A percentile compares a stretch with the other conserved stretches of the same genome.
These are phyloP conservation scores for Aspergillus amoenus DNA, from an alignment of 2,329 filamentous ascomycete species.

Conservation along the genomic window DNA sequence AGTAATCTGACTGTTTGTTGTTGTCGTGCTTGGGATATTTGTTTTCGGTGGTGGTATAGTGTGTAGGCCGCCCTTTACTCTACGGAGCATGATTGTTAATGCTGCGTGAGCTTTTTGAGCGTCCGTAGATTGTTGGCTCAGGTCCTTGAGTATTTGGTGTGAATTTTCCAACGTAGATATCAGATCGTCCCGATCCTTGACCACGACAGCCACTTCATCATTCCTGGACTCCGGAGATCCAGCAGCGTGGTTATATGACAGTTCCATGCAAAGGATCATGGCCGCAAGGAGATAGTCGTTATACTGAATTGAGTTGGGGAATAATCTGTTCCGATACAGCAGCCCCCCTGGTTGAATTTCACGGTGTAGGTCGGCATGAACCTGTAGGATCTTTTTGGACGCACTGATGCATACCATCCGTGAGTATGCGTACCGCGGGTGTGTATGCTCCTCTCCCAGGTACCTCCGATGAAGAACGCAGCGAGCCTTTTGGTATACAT, in stretches of 20 bases:
- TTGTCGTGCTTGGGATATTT: neutral
- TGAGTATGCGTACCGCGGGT: slow-evolving; percentile 42
- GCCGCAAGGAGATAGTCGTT: slow-evolving; percentile 64
- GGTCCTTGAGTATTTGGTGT: slow-evolving; percentile 27
- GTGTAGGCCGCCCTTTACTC: slow-evolving; percentile 16
- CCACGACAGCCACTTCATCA: slow-evolving; percentile 15
- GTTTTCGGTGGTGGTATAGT: slow-evolving; percentile 5
- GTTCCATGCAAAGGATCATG: slow-evolving; percentile 58
- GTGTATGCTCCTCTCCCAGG: slow-evolving; percentile 41
- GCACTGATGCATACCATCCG: slow-evolving; percentile 48
- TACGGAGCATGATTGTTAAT: slow-evolving; percentile 29
- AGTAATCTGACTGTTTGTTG: neutral
- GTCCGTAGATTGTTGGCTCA: slow-evolving; percentile 25
- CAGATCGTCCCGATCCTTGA: slow-evolving; percentile 23
- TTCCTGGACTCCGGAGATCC: slow-evolving; percentile 3
- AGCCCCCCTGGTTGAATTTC: slow-evolving; percentile 56
- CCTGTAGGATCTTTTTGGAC: slow-evolving; percentile 49
- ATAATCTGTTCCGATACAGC: slow-evolving; percentile 56
- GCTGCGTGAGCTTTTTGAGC: slow-evolving; percentile 28
- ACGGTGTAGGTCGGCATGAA: slow-evolving; percentile 51
- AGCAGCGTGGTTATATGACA: slow-evolving; percentile 23
- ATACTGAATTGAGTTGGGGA: slow-evolving; percentile 56
- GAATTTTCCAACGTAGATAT: slow-evolving; percentile 26
- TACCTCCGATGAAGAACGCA: slow-evolving; percentile 57
- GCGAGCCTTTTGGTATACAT: slow-evolving; percentile 53